Evolutionary conservation across 2,329 filamentous ascomycete species (phyloP).

Genomic region (Neobulgaria alba): DNA sequence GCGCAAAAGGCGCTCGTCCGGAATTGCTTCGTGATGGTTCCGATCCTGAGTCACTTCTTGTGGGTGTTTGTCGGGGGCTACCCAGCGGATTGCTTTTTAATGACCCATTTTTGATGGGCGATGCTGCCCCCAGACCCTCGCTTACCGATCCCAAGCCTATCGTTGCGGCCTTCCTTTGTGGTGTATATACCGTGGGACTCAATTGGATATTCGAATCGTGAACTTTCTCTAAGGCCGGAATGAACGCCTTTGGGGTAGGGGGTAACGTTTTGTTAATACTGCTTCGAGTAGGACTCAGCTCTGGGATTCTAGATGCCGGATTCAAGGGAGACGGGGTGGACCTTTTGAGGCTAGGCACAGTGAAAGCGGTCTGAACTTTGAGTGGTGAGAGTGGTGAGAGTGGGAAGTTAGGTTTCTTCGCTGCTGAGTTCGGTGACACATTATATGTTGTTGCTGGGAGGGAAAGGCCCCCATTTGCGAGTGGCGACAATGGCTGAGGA

Average conservation of each 20-base stretch:
- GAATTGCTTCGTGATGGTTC: neutral
- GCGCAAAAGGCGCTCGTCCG: neutral
- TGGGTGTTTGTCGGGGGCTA: neutral
- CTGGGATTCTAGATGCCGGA: conserved; percentile 1
- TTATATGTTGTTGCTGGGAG: neutral
- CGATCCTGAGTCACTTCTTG: neutral
- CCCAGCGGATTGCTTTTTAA: neutral
- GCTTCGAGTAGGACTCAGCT: conserved; percentile 4
- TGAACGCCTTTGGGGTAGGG: conserved; percentile 11
- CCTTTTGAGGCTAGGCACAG: conserved; percentile 2
- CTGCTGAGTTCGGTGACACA: conserved; percentile 10
- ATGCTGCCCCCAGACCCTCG: neutral
- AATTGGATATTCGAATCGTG: conserved; percentile 31
- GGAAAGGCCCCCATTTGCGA: conserved; percentile 4
- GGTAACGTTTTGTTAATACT: conserved; percentile 17
- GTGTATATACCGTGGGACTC: conserved; percentile 42
- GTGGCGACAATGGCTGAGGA: conserved; percentile 18
- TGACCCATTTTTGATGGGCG: neutral
- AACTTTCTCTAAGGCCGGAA: conserved; percentile 21
- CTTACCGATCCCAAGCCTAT: neutral
- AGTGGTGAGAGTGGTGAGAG: conserved; percentile 5
- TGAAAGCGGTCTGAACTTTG: conserved; percentile 8
- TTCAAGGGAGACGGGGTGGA: conserved; percentile 3
- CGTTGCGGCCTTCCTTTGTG: conserved; percentile 9
- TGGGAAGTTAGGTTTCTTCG: conserved; percentile 4